phyloP scores from a whole-genome alignment of 768 basidiomycete species.

The Boletus pseudopeckii region DNA sequence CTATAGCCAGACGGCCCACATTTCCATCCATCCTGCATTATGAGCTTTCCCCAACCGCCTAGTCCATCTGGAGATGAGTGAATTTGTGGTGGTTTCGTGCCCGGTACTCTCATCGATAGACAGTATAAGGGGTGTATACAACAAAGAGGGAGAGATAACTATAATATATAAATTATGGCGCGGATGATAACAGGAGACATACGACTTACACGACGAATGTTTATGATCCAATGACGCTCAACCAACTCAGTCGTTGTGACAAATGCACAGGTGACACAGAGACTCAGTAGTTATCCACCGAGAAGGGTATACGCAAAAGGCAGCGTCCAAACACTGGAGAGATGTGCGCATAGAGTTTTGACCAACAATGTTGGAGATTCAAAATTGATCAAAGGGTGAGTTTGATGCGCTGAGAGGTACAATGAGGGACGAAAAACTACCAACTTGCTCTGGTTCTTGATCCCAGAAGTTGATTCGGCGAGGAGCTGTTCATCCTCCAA shows the following conservation, averaged over 20 bases:
- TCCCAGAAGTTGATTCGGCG: background rate
- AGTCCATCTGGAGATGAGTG: constrained; percentile 59
- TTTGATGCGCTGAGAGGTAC: background rate
- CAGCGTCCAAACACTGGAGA: constrained; percentile 28
- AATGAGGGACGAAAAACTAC: background rate
- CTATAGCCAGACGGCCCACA: constrained; percentile 43
- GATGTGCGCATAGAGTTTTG: constrained; percentile 17
- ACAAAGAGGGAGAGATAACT: constrained; percentile 74
- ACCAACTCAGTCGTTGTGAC: constrained; percentile 79
- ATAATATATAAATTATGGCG: background rate
- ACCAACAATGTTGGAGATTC: constrained; percentile 21
- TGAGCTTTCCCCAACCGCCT: constrained; percentile 71
- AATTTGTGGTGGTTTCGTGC: background rate
- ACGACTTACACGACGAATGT: constrained; percentile 68
- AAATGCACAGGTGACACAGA: constrained; percentile 22
- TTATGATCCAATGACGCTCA: constrained; percentile 63
- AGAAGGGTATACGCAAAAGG: constrained; percentile 26
- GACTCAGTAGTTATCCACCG: constrained; percentile 27
- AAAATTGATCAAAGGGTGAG: constrained; percentile 15
- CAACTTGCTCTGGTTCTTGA: constrained; percentile 10
- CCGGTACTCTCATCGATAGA: constrained; percentile 66
- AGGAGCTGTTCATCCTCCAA: constrained; percentile 24
- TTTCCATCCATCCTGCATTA: constrained; percentile 83
- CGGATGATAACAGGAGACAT: background rate
- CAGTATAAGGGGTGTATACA: constrained; percentile 83